A percentile compares a stretch with the other conserved stretches of the same genome.
Evolutionary conservation across 78 protist species (phyloP).

Genomic region (Dictyostelium purpureum): DNA sequence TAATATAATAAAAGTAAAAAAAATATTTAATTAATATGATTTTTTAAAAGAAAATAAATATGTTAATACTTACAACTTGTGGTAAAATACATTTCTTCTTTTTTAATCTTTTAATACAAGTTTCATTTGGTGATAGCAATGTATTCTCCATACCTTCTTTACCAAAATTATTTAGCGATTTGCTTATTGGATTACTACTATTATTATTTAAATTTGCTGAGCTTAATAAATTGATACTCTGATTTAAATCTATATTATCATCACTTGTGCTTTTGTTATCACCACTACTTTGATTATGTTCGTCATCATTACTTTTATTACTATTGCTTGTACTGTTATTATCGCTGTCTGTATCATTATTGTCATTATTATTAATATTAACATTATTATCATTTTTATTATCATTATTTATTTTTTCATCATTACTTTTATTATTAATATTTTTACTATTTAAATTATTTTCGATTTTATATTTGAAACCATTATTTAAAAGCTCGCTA

Average conservation of each 20-base stretch:
- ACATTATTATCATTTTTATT: not conserved
- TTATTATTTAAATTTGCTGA: not conserved
- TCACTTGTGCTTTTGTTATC: not conserved
- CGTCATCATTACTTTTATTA: not conserved
- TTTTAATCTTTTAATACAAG: slow-evolving; percentile 17
- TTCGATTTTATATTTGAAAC: not conserved
- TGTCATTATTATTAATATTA: too few relatives aligned
- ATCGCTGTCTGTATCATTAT: too few relatives aligned
- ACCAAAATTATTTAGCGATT: not conserved
- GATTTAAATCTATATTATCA: not conserved
- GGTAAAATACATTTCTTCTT: slow-evolving; percentile 67
- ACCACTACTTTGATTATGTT: not conserved
- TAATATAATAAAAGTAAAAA: not conserved
- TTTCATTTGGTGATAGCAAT: slow-evolving; percentile 3
- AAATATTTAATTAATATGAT: not conserved
- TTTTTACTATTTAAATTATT: not conserved
- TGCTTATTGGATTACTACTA: not conserved
- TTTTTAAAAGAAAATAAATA: not conserved
- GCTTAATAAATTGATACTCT: not conserved
- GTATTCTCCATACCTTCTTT: not conserved
- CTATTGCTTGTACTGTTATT: not conserved
- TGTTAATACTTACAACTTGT: slow-evolving; percentile 34
- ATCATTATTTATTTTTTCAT: too few relatives aligned
- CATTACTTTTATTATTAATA: not conserved
- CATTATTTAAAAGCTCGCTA: not conserved